Evolutionary conservation across 805 yeast genomes (phyloP), one percentile per base, ranked within the genome.

Genomic region (Wickerhamomyces chambardii): DNA sequence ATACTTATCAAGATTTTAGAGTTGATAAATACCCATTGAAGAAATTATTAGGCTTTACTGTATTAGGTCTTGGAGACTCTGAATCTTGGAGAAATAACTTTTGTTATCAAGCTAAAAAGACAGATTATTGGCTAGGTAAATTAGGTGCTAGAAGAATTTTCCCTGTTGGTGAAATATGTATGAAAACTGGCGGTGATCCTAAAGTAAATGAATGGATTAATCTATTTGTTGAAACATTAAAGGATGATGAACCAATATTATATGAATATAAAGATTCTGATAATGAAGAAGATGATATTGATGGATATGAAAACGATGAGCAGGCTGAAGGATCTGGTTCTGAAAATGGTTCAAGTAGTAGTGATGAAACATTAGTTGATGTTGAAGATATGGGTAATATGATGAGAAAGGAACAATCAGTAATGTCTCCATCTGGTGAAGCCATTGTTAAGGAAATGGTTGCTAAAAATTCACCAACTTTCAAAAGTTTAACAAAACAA

Each of bases 391-490:
- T 86, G 74, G 95, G 94, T 65, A 68, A 35, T 36, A 60, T 48
- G 41, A 48, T 39, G 50, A 52, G 31, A 37, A 35, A 29, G 19
- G 36, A 35, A 16, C 36, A 15, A 6, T 22, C 40, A 30, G 31
- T 34, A 6, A 33, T 40, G 9, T 15, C 42, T 12, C 33, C 43
- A 7, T 43, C 38, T 26, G 32, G 43, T 17, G 43, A 51, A 14
- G 43, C 61, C 51, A 62, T 58, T 17, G 56, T 62, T 28, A 87
- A 87, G 53, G 75, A 84, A 55, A 87, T 87, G 97, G 95, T 87
- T 31, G 85, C 95, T 4, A 73, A 80, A 45, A 78, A 82, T 44
- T 84, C 95, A 1, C 96, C 95, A 19, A 87, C 97, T 1, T 87
- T 65, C 57, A 84, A 83, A 42, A 78, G 92, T 7, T 65, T 87